Base-by-base conservation (phyloP, 73 alveolate genomes). In the Paraurostyla sp. region DNA sequence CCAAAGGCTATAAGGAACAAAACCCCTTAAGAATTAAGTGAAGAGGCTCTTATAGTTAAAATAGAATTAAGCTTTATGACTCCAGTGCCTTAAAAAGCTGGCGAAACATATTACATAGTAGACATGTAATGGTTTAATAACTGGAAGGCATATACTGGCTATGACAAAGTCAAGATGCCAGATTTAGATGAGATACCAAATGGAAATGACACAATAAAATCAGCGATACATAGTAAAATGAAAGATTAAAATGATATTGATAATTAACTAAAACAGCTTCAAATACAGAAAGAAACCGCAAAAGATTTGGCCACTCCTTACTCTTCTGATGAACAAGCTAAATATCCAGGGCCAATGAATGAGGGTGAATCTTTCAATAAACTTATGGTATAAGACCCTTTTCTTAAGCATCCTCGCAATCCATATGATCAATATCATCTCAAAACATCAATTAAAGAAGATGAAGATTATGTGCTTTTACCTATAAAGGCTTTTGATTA, bases 381-480 rank as follows among this genome's bases (percentile, higher is more conserved):
- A 2, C 32, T 69, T 16, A 15, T 69, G 22, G 35, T 6, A 22
- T 59, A 38, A 4, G n/a, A 4, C 11, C 65, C 22, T 3, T 75
- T 6, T 25, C 30, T 75, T 1, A 75, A 75, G 51, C 76, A 75
- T 13, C 51, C 73, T 48, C n/a, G 4, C 9, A 22, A 69, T 6
- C 45, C 20, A 3, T 11, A 23, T 16, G 73, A 75, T 50, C 6
- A 0, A 20, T 43, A 16, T 32, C 87, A 75, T 25, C 4, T 75
- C 6, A 75, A 75, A 33, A 43, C 73, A 11, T 75, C 87, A 6
- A 46, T 42, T 25, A 75, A 75, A 49, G 87, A 75, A 29, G 87
- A 75, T 50, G 75, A 75, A 48, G 87, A 75, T 50, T 75, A 46
- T 49, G 73, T 75, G n/a, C 18, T 75, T 32, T 22, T 75, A 46